phyloP scores from a whole-genome alignment of 352 stramenopile species.

The Globisporangium acanthophoron region DNA sequence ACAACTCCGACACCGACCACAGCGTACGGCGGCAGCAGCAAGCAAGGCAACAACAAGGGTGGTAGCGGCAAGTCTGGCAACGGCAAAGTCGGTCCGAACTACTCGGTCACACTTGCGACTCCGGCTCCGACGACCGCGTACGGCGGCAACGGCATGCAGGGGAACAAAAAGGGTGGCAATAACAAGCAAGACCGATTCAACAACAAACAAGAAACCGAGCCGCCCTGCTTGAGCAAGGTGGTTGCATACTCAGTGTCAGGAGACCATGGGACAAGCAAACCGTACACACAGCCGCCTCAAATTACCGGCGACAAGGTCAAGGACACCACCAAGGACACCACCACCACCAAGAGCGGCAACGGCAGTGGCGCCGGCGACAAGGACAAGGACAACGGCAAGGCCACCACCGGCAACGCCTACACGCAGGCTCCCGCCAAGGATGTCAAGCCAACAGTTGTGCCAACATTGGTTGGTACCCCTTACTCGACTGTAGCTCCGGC shows the following conservation, averaged over 20 bases:
- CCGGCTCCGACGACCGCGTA: not conserved
- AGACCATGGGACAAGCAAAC: too few species aligned
- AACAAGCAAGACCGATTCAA: not conserved
- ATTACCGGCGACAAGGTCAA: too few species aligned
- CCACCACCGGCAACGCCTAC: not conserved
- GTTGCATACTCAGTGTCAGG: too few species aligned
- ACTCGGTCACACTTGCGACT: constrained; percentile 3
- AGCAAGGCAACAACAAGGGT: not conserved
- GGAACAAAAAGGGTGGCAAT: not conserved
- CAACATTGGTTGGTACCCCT: too few species aligned
- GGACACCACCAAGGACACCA: not conserved
- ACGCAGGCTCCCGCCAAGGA: not conserved
- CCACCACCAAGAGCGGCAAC: constrained; percentile 3
- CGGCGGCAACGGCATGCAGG: not conserved
- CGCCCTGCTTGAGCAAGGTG: too few species aligned
- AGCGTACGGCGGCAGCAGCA: not conserved
- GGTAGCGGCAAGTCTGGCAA: not conserved
- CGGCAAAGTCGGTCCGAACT: not conserved
- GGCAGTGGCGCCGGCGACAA: not conserved
- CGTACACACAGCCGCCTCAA: too few species aligned
- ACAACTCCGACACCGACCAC: not conserved
- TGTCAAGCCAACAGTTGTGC: too few species aligned
- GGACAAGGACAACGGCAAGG: constrained; percentile 1
- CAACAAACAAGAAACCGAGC: not conserved
- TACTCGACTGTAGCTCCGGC: too few species aligned